phyloP scores from a whole-genome alignment of 306 rosid species.

The Adenanthera pavonina region DNA sequence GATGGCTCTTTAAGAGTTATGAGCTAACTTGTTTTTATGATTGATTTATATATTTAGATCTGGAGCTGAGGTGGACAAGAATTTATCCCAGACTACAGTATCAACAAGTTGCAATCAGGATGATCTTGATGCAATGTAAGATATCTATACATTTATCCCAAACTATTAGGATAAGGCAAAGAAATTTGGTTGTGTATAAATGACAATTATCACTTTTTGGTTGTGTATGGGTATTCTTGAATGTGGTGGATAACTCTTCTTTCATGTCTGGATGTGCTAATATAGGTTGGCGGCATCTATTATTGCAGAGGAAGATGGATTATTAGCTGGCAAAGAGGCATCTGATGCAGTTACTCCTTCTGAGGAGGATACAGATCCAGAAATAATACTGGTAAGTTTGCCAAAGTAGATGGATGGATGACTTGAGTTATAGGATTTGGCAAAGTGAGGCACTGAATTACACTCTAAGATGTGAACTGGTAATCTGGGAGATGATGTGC shows the following conservation, averaged over 20 bases:
- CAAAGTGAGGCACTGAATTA: background rate
- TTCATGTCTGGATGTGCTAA: slow-evolving; percentile 44
- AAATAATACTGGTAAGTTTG: slow-evolving; percentile 69
- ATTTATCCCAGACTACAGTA: slow-evolving; percentile 20
- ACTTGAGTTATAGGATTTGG: background rate
- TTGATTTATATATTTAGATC: slow-evolving; percentile 49
- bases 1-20: slow-evolving; percentile 23
- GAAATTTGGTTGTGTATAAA: slow-evolving; percentile 10
- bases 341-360: slow-evolving; percentile 46
- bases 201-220: background rate
- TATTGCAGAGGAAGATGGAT: slow-evolving; percentile 68
- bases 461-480: background rate
- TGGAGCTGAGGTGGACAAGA: slow-evolving; percentile 50
- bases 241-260: slow-evolving; percentile 31
- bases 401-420: slow-evolving; percentile 19
- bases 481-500: background rate
- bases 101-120: slow-evolving; percentile 57
- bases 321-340: slow-evolving; percentile 42
- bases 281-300: slow-evolving; percentile 93
- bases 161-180: slow-evolving; percentile 19
- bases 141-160: slow-evolving; percentile 32
- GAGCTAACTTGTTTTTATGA: slow-evolving; percentile 7
- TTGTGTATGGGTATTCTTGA: slow-evolving; percentile 12
- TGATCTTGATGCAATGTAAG: slow-evolving; percentile 81
- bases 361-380: slow-evolving; percentile 63